Evolutionary conservation across 352 stramenopile species (phyloP), one percentile per base, ranked within the genome.

Genomic region (Phytophthora hybrid): DNA sequence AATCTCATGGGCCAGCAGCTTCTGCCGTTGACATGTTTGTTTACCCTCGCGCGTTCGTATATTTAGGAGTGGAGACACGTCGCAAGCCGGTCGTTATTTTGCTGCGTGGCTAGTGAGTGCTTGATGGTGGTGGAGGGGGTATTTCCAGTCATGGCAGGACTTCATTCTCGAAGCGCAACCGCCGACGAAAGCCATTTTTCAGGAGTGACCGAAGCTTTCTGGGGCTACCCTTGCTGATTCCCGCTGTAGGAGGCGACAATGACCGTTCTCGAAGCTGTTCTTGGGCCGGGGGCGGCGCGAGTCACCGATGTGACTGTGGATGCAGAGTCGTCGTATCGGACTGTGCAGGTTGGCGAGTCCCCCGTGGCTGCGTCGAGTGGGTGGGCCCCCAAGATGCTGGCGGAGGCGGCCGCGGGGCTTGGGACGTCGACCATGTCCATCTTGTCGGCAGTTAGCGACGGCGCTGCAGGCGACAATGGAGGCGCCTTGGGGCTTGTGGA

Each of bases 401-500:
- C 71, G 3, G 70, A 81, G 19, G 69, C 74, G 5, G 70, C 60
- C 11, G 74, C 70, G 34, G 69, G 71, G 10, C 67, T 83, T 6
- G 73, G 74, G 23, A 53, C 64, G 21, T 80, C 70, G 6, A 81
- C 59, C 2, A 64, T 74, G 70, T 79, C 69, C 26, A 74, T 79
- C 41, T 64, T 78, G 16, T 71, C 70, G 1, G 66, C 61, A 16
- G 70, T 78, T 31, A 66, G 70, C 31, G 70, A 74, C 51, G 66
- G 34, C 6, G 41, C 31, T 60, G 47, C 10, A 46, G 52, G 59
- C 7, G 69, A 81, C 19, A 71, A 46, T 23, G 68, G 29, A 29
- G 59, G 69, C 13, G 61, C 69, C 13, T 14, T 77, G 9, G 73
- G 74, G 4, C 67, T 91, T 0, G 68, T 67, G 1, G 81, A 93